phyloP scores from a whole-genome alignment of 78 protist species.

The Paulinella micropora region DNA sequence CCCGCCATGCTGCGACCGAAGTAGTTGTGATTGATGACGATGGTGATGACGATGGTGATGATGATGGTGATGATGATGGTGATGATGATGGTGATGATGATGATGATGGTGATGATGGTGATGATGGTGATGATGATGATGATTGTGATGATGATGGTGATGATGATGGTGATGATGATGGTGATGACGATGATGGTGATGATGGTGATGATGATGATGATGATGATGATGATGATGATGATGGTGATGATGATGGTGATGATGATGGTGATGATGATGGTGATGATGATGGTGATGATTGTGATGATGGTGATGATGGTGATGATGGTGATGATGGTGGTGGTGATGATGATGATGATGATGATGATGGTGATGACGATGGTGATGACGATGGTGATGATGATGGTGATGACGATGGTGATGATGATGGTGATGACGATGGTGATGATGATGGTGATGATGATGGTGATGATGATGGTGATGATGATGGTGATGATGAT shows the following conservation, averaged over 20 bases:
- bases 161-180: too few relatives aligned
- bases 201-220: not conserved
- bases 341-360: too few relatives aligned
- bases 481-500: not conserved
- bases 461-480: not conserved
- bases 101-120: not conserved
- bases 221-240: not conserved
- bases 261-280: not conserved
- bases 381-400: too few relatives aligned
- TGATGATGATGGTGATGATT: too few relatives aligned
- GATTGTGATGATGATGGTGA: too few relatives aligned
- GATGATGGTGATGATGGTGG: not conserved
- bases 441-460: too few relatives aligned
- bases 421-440: too few relatives aligned
- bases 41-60: not conserved
- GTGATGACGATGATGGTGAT: not conserved
- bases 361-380: too few relatives aligned
- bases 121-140: too few relatives aligned
- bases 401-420: too few relatives aligned
- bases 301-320: too few relatives aligned
- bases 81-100: not conserved
- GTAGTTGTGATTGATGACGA: not conserved
- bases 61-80: not conserved
- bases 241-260: not conserved
- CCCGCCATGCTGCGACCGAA: too few relatives aligned